Conservation (phyloP, 1,284 basidiomycete species). For the Ceratorhiza oryzae-sativae region DNA sequence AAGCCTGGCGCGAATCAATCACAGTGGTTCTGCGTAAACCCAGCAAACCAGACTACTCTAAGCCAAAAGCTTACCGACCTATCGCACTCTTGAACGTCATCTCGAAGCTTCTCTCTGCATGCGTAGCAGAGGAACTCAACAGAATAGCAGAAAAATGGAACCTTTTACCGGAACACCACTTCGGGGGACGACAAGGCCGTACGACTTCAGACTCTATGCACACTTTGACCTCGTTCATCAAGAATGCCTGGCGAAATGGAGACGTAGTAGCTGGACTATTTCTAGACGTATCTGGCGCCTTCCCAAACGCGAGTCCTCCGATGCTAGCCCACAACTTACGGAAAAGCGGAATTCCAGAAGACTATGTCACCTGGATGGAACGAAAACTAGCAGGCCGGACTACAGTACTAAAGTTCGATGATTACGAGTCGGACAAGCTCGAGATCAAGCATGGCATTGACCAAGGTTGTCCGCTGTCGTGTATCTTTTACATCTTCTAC, state of each 20-base stretch:
- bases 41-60: constrained; percentile 38
- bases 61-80: constrained; percentile 40
- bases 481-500: constrained; percentile 17
- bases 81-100: constrained; percentile 41
- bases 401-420: neutral
- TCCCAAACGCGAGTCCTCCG: constrained; percentile 48
- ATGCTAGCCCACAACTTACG: constrained; percentile 50
- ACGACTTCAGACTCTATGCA: constrained; percentile 39
- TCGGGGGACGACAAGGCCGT: constrained; percentile 38
- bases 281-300: constrained; percentile 46
- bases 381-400: constrained; percentile 41
- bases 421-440: constrained; percentile 43
- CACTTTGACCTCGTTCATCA: constrained; percentile 20
- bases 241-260: constrained; percentile 40
- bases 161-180: constrained; percentile 36
- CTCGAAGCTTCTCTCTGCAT: constrained; percentile 28
- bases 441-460: constrained; percentile 47
- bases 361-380: constrained; percentile 42
- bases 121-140: constrained; percentile 6
- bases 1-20: constrained; percentile 24
- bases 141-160: constrained; percentile 19
- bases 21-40: constrained; percentile 40
- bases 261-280: constrained; percentile 38
- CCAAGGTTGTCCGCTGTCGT: constrained; percentile 51
- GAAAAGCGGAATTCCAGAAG: constrained; percentile 47